Evolutionary conservation across 805 yeast species (phyloP).

Genomic region (Martiniozyma abietophila): DNA sequence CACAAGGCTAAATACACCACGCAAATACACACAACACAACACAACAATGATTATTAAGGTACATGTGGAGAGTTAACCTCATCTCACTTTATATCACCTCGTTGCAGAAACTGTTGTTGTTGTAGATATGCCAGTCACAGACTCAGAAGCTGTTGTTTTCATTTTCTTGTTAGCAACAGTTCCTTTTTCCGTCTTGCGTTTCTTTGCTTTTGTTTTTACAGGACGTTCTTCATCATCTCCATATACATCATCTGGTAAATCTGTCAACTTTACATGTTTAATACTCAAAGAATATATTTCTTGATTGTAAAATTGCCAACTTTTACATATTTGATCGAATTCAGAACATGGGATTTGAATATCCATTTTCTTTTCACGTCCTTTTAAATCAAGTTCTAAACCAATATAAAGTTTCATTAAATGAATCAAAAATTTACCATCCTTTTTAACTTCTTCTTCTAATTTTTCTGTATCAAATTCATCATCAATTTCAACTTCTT

Average conservation of each 20-base stretch:
- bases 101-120: background rate
- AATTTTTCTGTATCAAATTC: conserved; percentile 22
- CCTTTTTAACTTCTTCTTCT: conserved; percentile 19
- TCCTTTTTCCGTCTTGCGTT: conserved; percentile 24
- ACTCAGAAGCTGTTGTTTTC: too few relatives aligned
- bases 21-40: too few relatives aligned
- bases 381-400: conserved; percentile 44
- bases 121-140: too few relatives aligned
- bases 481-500: conserved; percentile 25
- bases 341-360: conserved; percentile 87
- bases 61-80: too few relatives aligned
- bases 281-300: conserved; percentile 52
- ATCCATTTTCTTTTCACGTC: conserved; percentile 58
- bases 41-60: too few relatives aligned
- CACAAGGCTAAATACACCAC: too few relatives aligned
- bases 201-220: conserved; percentile 38
- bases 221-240: conserved; percentile 75
- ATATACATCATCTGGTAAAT: conserved; percentile 79
- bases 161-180: too few relatives aligned
- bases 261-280: conserved; percentile 66
- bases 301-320: conserved; percentile 60
- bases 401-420: conserved; percentile 79
- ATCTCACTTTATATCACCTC: background rate
- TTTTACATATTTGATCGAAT: conserved; percentile 70
- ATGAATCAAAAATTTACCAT: conserved; percentile 33